phyloP scores from a whole-genome alignment of 345 rosid genomes.

The Erodium maritimum region DNA sequence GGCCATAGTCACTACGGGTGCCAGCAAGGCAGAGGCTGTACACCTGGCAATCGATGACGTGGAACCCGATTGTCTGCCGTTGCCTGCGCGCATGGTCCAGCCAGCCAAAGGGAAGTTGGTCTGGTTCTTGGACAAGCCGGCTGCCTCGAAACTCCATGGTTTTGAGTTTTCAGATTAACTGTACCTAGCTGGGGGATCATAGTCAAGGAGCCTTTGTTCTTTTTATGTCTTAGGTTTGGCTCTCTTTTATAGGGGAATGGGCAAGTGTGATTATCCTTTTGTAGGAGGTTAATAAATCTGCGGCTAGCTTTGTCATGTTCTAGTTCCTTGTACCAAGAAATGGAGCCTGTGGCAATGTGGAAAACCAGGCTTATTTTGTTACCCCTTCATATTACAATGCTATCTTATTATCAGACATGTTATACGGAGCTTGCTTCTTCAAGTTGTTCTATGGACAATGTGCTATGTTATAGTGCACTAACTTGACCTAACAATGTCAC shows the following conservation, averaged over 20 bases:
- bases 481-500: not conserved
- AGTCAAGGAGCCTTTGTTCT: slow-evolving; percentile 1
- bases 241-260: slow-evolving; percentile 16
- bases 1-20: slow-evolving; percentile 59
- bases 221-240: slow-evolving; percentile 4
- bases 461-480: not conserved
- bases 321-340: slow-evolving; percentile 2
- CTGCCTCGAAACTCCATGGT: slow-evolving; percentile 55
- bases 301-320: slow-evolving; percentile 9
- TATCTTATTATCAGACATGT: no score
- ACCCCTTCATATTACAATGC: no score
- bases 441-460: no score
- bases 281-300: slow-evolving; percentile 25
- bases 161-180: slow-evolving; percentile 26
- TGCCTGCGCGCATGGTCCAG: slow-evolving; percentile 63
- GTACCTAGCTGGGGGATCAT: slow-evolving; percentile 23
- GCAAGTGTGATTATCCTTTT: slow-evolving; percentile 18
- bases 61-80: slow-evolving; percentile 23
- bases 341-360: not conserved
- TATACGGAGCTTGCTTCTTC: no score
- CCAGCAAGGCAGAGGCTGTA: slow-evolving; percentile 59
- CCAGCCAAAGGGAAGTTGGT: slow-evolving; percentile 52
- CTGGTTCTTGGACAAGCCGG: slow-evolving; percentile 80
- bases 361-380: not conserved
- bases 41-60: slow-evolving; percentile 49